Conservation (phyloP, 192 early-diverging fungal species). For the Coemansia sp. region DNA sequence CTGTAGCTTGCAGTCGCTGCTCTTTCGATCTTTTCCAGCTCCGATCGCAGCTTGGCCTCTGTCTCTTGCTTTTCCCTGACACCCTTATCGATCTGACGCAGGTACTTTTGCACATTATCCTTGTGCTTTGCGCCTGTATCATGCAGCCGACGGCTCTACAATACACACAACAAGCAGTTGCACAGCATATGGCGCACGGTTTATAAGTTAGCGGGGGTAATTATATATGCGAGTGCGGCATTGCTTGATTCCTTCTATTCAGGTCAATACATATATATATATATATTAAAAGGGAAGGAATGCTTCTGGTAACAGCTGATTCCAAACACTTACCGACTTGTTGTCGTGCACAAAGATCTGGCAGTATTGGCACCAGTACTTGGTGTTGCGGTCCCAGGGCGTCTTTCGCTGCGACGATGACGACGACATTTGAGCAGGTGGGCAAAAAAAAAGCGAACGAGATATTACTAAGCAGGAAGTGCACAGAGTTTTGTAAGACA, state of each 20-base stretch:
- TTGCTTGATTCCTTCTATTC: constrained; percentile 3
- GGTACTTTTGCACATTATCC: constrained; percentile 74
- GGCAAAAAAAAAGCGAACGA: not conserved
- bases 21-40: constrained; percentile 69
- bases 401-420: constrained; percentile 38
- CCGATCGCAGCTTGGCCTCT: constrained; percentile 58
- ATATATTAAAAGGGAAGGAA: too few species aligned
- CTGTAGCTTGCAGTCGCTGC: constrained; percentile 39
- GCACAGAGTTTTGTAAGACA: too few species aligned
- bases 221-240: not conserved
- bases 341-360: constrained; percentile 80
- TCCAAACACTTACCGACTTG: constrained; percentile 61
- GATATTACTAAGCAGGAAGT: too few species aligned
- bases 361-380: constrained; percentile 86
- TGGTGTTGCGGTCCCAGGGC: constrained; percentile 61
- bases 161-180: not conserved
- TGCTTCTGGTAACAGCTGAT: too few species aligned
- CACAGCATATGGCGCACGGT: too few species aligned
- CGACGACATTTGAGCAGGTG: constrained; percentile 1
- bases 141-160: constrained; percentile 67
- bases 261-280: not conserved
- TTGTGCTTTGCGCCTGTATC: constrained; percentile 80
- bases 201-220: too few species aligned
- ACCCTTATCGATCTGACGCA: constrained; percentile 65
- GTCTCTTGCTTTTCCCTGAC: constrained; percentile 56